phyloP scores from a whole-genome alignment of 208 protist genomes.

The Naegleria fowleri region DNA sequence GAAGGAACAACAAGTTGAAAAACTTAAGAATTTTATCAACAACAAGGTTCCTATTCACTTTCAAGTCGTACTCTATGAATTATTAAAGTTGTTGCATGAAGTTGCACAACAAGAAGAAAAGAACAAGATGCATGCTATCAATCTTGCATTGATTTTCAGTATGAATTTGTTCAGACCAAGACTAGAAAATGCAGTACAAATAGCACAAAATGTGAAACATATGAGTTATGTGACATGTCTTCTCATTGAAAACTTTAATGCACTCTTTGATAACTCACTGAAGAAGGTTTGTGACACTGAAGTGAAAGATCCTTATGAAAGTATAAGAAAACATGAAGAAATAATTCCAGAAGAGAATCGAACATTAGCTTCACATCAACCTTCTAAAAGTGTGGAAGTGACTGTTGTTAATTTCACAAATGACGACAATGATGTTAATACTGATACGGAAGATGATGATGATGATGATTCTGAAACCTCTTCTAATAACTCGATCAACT shows the following conservation, averaged over 20 bases:
- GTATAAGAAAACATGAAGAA: neutral
- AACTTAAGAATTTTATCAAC: neutral
- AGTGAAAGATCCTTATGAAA: neutral
- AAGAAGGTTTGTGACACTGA: neutral
- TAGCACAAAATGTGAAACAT: neutral
- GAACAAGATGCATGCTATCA: neutral
- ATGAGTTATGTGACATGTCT: slow-evolving; percentile 17
- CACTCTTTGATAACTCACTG: neutral
- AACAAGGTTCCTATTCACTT: neutral
- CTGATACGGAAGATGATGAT: neutral
- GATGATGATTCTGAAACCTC: neutral
- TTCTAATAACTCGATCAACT: neutral
- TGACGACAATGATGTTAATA: neutral
- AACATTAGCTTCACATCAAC: neutral
- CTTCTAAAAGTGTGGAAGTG: neutral
- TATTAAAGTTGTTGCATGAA: neutral
- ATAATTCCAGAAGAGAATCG: neutral
- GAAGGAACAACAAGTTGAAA: neutral
- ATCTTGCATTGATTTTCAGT: neutral
- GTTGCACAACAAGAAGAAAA: neutral
- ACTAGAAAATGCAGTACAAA: neutral
- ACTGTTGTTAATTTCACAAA: neutral
- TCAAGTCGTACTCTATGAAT: neutral
- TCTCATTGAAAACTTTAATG: neutral
- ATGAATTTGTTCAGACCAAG: slow-evolving; percentile 14